phyloP scores from a whole-genome alignment of 2,329 filamentous ascomycete genomes.

The Fusarium tricinctum region DNA sequence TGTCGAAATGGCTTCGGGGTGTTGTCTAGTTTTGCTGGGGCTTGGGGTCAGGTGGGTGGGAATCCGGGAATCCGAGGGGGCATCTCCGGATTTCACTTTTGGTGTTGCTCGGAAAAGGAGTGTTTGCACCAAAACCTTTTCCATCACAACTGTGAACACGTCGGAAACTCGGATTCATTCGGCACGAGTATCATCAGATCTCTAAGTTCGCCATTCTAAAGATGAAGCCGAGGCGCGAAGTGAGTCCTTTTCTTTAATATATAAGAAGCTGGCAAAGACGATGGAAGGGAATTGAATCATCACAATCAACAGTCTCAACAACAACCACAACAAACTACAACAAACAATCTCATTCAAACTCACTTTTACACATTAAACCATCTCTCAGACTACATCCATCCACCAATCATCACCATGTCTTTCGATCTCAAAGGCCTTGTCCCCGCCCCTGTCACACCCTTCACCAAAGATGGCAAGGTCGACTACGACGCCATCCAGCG shows the following conservation, averaged over 20 bases:
- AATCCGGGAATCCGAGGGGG: not conserved
- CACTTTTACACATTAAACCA: constrained; percentile 1
- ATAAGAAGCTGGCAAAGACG: constrained; percentile 22
- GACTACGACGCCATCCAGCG: constrained; percentile 67
- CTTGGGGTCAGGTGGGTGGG: too few species aligned
- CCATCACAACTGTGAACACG: accelerated
- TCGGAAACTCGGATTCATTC: constrained; percentile 25
- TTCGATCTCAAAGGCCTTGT: constrained; percentile 64
- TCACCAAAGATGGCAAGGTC: constrained; percentile 62
- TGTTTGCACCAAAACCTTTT: not conserved
- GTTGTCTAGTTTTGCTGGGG: not conserved
- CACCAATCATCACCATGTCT: constrained; percentile 45
- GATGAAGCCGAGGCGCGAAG: constrained; percentile 20
- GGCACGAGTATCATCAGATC: not conserved
- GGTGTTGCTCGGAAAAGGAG: not conserved
- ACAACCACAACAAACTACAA: not conserved
- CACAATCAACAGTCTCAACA: constrained; percentile 2
- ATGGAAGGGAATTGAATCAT: constrained; percentile 10
- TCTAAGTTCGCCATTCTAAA: constrained; percentile 5
- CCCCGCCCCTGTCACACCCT: constrained; percentile 66
- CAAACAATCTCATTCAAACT: not conserved
- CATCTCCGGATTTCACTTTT: not conserved
- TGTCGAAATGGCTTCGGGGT: not conserved
- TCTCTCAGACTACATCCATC: not conserved
- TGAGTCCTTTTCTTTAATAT: not conserved